Evolutionary conservation across 2,329 filamentous ascomycete species (phyloP).

Genomic region (Pleurostoma richardsiae): DNA sequence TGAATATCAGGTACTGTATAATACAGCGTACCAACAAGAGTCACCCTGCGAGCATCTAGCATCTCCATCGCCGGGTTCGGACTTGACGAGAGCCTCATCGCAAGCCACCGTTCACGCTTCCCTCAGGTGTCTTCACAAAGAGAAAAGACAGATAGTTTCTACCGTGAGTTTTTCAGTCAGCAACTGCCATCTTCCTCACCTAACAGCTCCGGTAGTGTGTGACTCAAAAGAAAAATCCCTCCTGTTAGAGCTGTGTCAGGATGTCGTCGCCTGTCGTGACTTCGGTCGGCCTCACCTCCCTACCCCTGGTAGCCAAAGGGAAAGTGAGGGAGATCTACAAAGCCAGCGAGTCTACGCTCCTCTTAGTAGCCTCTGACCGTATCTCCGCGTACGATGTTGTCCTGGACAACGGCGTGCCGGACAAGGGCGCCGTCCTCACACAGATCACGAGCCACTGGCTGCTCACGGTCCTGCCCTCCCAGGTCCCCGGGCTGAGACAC

Average conservation of each 20-base stretch:
- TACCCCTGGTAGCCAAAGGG: constrained; percentile 22
- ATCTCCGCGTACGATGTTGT: constrained; percentile 96
- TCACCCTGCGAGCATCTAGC: too few relatives aligned
- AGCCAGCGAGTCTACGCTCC: constrained; percentile 19
- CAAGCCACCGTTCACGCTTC: too few relatives aligned
- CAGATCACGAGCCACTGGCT: constrained; percentile 49
- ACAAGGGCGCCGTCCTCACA: constrained; percentile 49
- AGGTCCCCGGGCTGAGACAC: constrained; percentile 42
- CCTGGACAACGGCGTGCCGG: constrained; percentile 62
- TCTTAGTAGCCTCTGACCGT: constrained; percentile 39
- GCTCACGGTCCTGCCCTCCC: constrained; percentile 31
- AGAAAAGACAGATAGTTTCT: too few relatives aligned
- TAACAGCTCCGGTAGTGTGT: not conserved
- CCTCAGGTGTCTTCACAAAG: too few relatives aligned
- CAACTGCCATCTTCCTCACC: too few relatives aligned
- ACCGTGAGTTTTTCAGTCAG: too few relatives aligned
- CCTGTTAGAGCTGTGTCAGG: too few relatives aligned
- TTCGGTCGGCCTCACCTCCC: constrained; percentile 20
- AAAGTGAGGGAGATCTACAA: constrained; percentile 22
- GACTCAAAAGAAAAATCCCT: constrained; percentile 1
- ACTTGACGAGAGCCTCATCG: too few relatives aligned
- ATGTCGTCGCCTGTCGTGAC: constrained; percentile 17
- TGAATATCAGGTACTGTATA: too few relatives aligned
- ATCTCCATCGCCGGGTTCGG: too few relatives aligned
- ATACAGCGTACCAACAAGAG: too few relatives aligned